Base-by-base conservation (phyloP, 2,329 filamentous ascomycete species). In the Spiromastix sp. region DNA sequence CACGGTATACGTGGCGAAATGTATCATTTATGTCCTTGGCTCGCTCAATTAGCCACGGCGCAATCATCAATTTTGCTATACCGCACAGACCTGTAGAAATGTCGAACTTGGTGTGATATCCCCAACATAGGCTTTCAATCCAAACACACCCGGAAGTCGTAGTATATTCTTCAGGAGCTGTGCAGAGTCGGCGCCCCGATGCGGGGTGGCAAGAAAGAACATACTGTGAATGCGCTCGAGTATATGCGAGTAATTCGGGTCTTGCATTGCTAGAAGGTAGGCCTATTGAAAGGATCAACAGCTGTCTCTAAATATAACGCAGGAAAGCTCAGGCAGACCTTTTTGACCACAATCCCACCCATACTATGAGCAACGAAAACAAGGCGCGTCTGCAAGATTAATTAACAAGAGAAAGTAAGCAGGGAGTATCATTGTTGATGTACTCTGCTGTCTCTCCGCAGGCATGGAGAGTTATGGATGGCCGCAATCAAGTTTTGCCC, bases 141-240 rank as follows among this genome's bases (percentile, higher is more conserved):
- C 48, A 11, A 37, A 30, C 0, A 46, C 4, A n/a, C 11, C 27
- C 6, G 27, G 11, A 2, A 49, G 13, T 2, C 43, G 29, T 1
- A 57, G 36, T 4, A 57, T 17, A 2, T 48, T 48, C 7, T 35
- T 42, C 0, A 59, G 30, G 0, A 48, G 34, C 18, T 49, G 30
- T 1, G 59, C 57, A 8, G 55, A 34, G 13, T 44, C 36, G 15
- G 48, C 18, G n/a, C 48, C 48, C n/a, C 44, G 43, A 31, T 66
- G 61, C 8, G 61, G 61, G 1, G 59, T 63, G 0, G 50, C 59
- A 0, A 65, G 42, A 25, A 65, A 65, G 17, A 64, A 44, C 0
- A 64, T 53, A 0, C 51, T 45, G 2, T 34, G 36, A 3, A 60
- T 41, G 2, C 51, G 41, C 0, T 42, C 24, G 3, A 46, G 45